Conservation (phyloP, 2,329 filamentous ascomycete genomes). For the Fusarium sacchari region DNA sequence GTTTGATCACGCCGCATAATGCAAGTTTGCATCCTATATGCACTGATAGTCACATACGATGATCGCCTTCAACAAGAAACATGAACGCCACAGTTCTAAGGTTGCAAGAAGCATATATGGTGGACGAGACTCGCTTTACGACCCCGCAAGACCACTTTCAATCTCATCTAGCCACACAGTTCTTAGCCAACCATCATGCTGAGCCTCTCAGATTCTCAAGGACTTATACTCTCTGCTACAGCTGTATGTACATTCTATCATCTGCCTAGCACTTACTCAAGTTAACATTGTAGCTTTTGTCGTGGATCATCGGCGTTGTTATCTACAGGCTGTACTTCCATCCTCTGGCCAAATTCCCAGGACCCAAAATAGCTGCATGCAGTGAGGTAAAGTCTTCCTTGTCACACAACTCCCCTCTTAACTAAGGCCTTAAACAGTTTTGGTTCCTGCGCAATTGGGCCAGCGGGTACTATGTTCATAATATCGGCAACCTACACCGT, state of each 20-base stretch:
- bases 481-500: background rate
- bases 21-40: constrained; percentile 1
- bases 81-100: background rate
- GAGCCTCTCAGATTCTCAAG: background rate
- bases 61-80: background rate
- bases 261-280: fast-evolving
- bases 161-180: background rate
- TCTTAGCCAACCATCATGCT: background rate
- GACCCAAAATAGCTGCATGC: constrained; percentile 32
- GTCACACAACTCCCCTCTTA: fast-evolving
- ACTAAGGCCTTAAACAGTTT: background rate
- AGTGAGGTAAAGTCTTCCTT: constrained; percentile 5
- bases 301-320: background rate
- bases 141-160: fast-evolving
- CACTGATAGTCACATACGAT: background rate
- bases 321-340: constrained; percentile 31
- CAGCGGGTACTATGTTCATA: background rate
- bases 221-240: background rate
- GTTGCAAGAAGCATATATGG: background rate
- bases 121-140: no score
- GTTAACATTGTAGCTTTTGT: background rate
- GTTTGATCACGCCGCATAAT: background rate
- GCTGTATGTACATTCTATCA: background rate
- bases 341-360: constrained; percentile 35
- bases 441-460: background rate